Base-by-base conservation (phyloP, 208 protist species). In the Phytomonas francai region DNA sequence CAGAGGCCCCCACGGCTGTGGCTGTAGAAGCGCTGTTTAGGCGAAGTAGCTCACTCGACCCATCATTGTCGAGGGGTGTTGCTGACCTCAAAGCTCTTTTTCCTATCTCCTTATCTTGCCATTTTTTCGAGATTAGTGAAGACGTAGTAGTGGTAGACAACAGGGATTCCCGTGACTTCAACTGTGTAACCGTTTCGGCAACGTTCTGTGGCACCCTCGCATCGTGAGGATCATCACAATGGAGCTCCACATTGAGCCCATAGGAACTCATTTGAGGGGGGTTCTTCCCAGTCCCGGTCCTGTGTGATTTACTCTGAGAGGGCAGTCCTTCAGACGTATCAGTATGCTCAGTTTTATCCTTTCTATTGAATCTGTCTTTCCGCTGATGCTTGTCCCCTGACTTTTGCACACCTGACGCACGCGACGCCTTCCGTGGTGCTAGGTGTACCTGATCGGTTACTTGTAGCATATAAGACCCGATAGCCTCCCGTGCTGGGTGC, bases 391-490 rank as follows among this genome's bases (percentile, higher is more conserved):
- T 54, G 45, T 22, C 25, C 45, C 45, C 45, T 54, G 19, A 25
- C 45, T 54, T 54, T 54, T 54, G 45, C 45, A 19, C 45, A 0
- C 45, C 45, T 19, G 19, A 22, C 45, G 16, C 19, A 22, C 45
- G 45, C 19, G 19, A 5, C 19, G 8, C 25, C 45, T 54, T 54
- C 45, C 45, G 45, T 25, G 16, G 45, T 54, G 45, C 45, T 7
- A 54, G 25, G 1, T 19, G 45, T 54, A 54, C 19, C 19, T 54
- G 45, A 54, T 54, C 45, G 19, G 51, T 49, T 12, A 25, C 51
- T 42, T 54, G 63, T 51, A 73, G 61, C 63, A 73, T 59, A 30
- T 68, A 68, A 30, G 22, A 7, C 39, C 60, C 60, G 12, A 73
- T 68, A 33, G 31, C 56, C 29, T 59, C 54, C 0, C 45, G 45